Evolutionary conservation across 2,329 filamentous ascomycete species (phyloP).

Genomic region (Verticillium longisporum): DNA sequence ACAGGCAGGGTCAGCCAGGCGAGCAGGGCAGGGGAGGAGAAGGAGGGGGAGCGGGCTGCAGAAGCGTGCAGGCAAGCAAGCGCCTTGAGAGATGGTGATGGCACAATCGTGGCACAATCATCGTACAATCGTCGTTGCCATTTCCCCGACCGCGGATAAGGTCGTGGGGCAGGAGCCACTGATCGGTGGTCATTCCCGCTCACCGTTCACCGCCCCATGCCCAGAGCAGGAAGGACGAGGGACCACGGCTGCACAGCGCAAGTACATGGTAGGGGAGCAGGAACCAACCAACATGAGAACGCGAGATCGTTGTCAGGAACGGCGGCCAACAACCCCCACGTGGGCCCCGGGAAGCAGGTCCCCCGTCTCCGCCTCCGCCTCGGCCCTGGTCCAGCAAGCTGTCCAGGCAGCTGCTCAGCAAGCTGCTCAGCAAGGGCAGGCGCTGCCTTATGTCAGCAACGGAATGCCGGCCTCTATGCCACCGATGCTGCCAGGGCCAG

Average conservation of each 20-base stretch:
- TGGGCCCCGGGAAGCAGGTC: background rate
- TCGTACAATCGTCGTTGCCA: background rate
- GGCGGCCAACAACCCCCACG: background rate
- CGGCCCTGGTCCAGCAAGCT: background rate
- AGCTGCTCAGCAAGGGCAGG: background rate
- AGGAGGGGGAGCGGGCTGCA: background rate
- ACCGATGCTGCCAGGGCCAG: background rate
- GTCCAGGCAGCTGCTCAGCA: background rate
- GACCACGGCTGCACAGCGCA: background rate
- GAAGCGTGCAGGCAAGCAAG: background rate
- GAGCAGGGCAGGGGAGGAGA: too few species aligned
- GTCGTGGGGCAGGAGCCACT: background rate
- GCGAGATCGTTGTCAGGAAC: background rate
- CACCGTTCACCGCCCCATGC: background rate
- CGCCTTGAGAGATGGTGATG: background rate
- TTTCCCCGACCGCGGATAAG: background rate
- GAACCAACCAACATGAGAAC: too few species aligned
- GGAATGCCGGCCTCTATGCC: background rate
- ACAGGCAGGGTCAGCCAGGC: too few species aligned
- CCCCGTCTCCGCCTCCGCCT: background rate
- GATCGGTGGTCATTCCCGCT: background rate
- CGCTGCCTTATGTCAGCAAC: background rate
- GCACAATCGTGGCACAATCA: background rate
- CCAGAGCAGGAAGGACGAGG: background rate
- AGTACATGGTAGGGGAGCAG: background rate